Evolutionary conservation across 495 filamentous ascomycete genomes (phyloP).

Genomic region (Xylaria flabelliformis): DNA sequence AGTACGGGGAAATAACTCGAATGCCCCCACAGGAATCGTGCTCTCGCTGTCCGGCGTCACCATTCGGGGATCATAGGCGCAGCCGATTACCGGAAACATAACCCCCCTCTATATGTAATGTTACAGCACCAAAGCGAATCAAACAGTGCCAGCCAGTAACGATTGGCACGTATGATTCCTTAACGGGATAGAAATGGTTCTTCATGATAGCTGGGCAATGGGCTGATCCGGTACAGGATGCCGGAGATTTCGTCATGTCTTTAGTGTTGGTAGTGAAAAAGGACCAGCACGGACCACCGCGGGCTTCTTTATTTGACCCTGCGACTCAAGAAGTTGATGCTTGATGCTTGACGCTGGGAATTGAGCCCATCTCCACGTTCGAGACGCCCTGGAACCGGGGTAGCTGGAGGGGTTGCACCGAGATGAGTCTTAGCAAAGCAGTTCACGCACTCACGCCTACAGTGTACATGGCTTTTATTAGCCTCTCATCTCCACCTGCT

Average conservation of each 20-base stretch:
- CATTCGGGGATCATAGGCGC: slow-evolving; percentile 13
- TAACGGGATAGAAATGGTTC: neutral
- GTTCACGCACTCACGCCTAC: slow-evolving; percentile 6
- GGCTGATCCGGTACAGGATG: slow-evolving; percentile 25
- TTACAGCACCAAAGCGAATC: slow-evolving; percentile 3
- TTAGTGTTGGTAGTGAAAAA: neutral
- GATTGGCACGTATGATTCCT: neutral
- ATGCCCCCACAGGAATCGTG: slow-evolving; percentile 13
- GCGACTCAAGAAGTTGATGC: neutral
- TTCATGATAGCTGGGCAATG: neutral
- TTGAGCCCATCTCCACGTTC: slow-evolving; percentile 21
- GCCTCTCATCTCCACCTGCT: slow-evolving; percentile 19
- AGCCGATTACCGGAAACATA: slow-evolving; percentile 24
- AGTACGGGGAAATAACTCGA: slow-evolving; percentile 17
- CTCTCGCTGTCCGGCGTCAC: slow-evolving; percentile 26
- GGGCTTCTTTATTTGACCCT: neutral
- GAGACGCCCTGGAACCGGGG: slow-evolving; percentile 19
- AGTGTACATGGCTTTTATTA: slow-evolving; percentile 23
- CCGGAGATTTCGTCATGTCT: slow-evolving; percentile 16
- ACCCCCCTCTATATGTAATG: slow-evolving; percentile 1
- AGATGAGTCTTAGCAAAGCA: slow-evolving; percentile 14
- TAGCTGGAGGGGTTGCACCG: slow-evolving; percentile 21
- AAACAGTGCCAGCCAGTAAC: slow-evolving; percentile 4
- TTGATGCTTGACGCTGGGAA: neutral
- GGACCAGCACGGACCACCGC: neutral